These are phyloP conservation scores for Colletotrichum sp. DNA, from an alignment of 2,329 filamentous ascomycete species.

Conservation along the genomic window DNA sequence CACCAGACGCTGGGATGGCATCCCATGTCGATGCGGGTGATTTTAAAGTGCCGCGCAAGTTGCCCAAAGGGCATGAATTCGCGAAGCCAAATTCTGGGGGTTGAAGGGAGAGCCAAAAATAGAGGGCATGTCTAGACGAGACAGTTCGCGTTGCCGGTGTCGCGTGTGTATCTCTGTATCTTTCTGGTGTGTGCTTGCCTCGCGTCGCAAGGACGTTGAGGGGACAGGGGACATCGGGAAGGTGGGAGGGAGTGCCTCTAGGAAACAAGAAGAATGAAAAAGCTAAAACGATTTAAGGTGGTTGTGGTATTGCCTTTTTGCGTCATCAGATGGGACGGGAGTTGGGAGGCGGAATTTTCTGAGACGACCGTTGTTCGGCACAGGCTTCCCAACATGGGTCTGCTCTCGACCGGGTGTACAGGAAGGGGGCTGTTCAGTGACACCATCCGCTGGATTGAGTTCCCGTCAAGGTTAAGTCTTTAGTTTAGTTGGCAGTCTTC, in stretches of 20 bases:
- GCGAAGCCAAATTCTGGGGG: neutral
- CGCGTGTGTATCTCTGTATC: neutral
- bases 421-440: neutral
- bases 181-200: neutral
- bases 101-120: neutral
- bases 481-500: conserved; percentile 5
- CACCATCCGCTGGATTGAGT: neutral
- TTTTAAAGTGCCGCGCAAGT: conserved; percentile 1
- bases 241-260: neutral
- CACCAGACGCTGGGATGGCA: neutral
- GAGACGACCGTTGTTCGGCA: conserved; percentile 17
- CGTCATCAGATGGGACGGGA: conserved; percentile 13
- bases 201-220: neutral
- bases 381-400: conserved; percentile 3
- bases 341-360: neutral
- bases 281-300: conserved; percentile 11
- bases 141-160: neutral
- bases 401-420: neutral
- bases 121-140: conserved; percentile 18
- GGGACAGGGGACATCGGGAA: neutral
- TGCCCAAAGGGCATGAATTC: conserved; percentile 9
- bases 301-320: neutral
- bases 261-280: neutral
- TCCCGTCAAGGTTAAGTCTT: neutral
- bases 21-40: neutral